Evolutionary conservation across 768 basidiomycete species (phyloP), one percentile per base, ranked within the genome.

Genomic region (Termitomyces sp.): DNA sequence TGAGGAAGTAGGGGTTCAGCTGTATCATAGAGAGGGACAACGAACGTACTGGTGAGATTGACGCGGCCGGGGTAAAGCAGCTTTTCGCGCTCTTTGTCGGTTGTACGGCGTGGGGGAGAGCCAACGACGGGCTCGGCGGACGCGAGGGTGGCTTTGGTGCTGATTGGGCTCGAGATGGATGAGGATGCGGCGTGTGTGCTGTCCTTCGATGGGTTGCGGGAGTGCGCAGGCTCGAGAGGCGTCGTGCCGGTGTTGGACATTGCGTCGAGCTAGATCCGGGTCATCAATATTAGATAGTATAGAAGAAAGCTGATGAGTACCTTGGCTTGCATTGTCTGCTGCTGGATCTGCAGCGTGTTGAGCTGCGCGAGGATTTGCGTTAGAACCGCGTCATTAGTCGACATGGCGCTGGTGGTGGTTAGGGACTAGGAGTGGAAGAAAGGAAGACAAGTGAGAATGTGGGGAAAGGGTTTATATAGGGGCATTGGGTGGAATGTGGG

Each of bases 31-130:
- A 4, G n/a, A n/a, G n/a, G n/a, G n/a, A n/a, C n/a, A 43, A 33
- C 3, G 6, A n/a, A 81, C 88, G 71, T 66, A 92, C 92, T 95
- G 4, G 92, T 93, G 22, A 96, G 76, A 58, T 92, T 78, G 27
- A 95, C 89, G 36, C 93, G 79, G 5, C 86, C 86, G 7, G 93
- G 92, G 68, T 97, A 97, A 22, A 95, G 70, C 32, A 82, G 65
- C 65, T 78, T 89, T 74, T 91, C 89, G 59, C 87, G 79, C 56
- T 89, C 88, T 68, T 79, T 89, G 56, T 89, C 88, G 4, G 66
- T 64, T 1, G 66, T 59, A 1, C 65, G n/a, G 64, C 4, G 65
- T 53, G 27, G 69, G 62, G 68, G 66, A 5, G 67, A 51, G 30
- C 56, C 62, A 18, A 65, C 54, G 14, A 61, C 59, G 2, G 70